A percentile compares a stretch with the other conserved stretches of the same genome.
Conservation (phyloP, 2,329 filamentous ascomycete genomes). For the Cladosporium sp. region DNA sequence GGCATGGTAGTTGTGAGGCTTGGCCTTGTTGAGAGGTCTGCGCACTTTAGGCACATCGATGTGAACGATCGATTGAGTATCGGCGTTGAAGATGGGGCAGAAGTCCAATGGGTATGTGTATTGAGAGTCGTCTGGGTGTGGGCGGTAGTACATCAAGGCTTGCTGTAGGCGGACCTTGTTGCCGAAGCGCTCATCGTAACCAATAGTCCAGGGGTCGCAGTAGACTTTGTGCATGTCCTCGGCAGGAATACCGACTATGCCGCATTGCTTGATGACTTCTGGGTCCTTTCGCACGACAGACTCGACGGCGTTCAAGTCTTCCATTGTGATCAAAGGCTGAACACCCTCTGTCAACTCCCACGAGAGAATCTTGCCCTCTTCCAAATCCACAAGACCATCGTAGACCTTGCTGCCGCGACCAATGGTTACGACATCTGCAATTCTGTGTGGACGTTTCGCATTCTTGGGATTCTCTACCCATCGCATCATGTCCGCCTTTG, state of each 20-base stretch:
- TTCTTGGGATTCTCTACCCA: conserved; percentile 67
- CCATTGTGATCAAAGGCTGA: conserved; percentile 88
- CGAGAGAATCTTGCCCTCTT: conserved; percentile 59
- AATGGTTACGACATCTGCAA: conserved; percentile 81
- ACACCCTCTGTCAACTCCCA: conserved; percentile 74
- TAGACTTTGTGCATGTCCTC: conserved; percentile 94
- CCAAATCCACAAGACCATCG: conserved; percentile 75
- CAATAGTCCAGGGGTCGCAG: conserved; percentile 95
- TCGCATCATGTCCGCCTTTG: conserved; percentile 75
- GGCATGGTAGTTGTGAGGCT: conserved; percentile 75
- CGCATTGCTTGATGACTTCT: conserved; percentile 86
- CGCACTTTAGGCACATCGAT: conserved; percentile 79
- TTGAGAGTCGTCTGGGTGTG: conserved; percentile 78
- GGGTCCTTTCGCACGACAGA: conserved; percentile 69
- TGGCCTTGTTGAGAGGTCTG: conserved; percentile 66
- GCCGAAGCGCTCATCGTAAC: conserved; percentile 86
- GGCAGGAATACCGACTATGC: conserved; percentile 71
- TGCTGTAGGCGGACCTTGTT: conserved; percentile 77
- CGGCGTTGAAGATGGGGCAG: conserved; percentile 83
- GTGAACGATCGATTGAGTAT: conserved; percentile 71
- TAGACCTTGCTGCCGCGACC: conserved; percentile 73
- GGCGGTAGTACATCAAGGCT: conserved; percentile 92
- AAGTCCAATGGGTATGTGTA: conserved; percentile 92
- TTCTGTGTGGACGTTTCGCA: conserved; percentile 60
- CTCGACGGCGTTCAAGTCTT: conserved; percentile 81